Evolutionary conservation across 805 yeast species (phyloP), one percentile per base, ranked within the genome.

Genomic region (Saturnispora silvae): DNA sequence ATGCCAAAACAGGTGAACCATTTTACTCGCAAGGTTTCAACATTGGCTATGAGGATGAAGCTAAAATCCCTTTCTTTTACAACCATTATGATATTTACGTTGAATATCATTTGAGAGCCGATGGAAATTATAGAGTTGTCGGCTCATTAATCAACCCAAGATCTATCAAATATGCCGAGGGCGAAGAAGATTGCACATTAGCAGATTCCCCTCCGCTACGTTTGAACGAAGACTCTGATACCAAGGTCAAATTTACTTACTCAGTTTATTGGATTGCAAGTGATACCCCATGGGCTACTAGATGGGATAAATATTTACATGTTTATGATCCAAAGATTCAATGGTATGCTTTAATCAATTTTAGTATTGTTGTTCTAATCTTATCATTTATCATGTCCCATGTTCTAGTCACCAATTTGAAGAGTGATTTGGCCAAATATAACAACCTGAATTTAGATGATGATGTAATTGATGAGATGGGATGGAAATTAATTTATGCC

Each of bases 231-330:
- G 69, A 67, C 16, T 54, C 53, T 11, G 75, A 69, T 25, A 69
- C 77, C 5, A 54, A 57, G 1, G 94, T 89, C n/a, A 54, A 67
- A 15, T 92, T 75, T 63, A 73, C 95, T n/a, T 92, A 92, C 60
- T 77, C 92, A 2, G 92, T 89, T 15, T 62, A 56, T 25, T 92
- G 89, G 68, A 56, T 61, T 16, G 71, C 70, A 38, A 79, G 89
- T 7, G 67, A 65, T 5, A 82, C 92, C 3, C 74, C 77, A 4
- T 92, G 97, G 97, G 97, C 96, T 24, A 89, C 97, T 3, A 77
- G 98, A 63, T 92, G 98, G 98, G 98, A 92, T 59, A 84, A 85
- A 59, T 92, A 92, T 56, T 67, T 92, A 51, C 94, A 84, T 50
- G 92, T 82, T 18, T 81, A 78, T 56, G 95, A 84, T 54, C 94